Percentiles rank a stretch among this genome's conserved stretches.
Evolutionary conservation across 2,329 filamentous ascomycete genomes (phyloP).

Genomic region (Trichophyton benhamiae): DNA sequence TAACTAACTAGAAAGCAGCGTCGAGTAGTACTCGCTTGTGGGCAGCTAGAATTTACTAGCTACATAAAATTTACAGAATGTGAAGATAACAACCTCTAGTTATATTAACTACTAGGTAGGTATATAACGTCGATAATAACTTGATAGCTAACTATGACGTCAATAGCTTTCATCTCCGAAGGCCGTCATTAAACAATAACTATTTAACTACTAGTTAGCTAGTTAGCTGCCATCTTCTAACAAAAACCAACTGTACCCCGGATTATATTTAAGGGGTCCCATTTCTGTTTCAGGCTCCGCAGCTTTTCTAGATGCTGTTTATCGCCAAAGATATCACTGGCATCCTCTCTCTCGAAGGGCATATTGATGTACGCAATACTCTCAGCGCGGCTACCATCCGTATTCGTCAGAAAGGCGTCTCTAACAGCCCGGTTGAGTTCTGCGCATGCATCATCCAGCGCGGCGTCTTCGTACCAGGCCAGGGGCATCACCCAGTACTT

Average conservation of each 20-base stretch:
- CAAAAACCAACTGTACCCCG: not conserved
- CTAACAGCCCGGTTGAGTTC: not conserved
- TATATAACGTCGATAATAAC: too few relatives aligned
- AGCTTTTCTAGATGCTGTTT: not conserved
- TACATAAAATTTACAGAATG: too few relatives aligned
- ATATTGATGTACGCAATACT: not conserved
- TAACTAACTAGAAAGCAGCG: too few relatives aligned
- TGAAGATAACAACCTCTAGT: too few relatives aligned
- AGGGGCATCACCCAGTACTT: slow-evolving; percentile 8
- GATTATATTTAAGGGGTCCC: not conserved
- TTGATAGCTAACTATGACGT: too few relatives aligned
- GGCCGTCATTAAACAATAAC: too few relatives aligned
- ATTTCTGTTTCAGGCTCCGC: not conserved
- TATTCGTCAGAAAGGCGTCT: not conserved
- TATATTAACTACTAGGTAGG: too few relatives aligned
- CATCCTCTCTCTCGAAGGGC: not conserved
- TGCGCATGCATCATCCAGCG: not conserved
- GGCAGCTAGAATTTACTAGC: too few relatives aligned
- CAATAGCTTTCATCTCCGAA: not conserved
- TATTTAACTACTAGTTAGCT: too few relatives aligned
- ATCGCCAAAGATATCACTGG: not conserved
- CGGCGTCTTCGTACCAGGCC: not conserved
- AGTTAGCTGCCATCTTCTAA: too few relatives aligned
- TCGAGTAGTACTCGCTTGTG: too few relatives aligned
- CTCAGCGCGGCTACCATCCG: not conserved